Evolutionary conservation across 2,329 filamentous ascomycete genomes (phyloP).

Genomic region (Orbilia blumenaviensis): DNA sequence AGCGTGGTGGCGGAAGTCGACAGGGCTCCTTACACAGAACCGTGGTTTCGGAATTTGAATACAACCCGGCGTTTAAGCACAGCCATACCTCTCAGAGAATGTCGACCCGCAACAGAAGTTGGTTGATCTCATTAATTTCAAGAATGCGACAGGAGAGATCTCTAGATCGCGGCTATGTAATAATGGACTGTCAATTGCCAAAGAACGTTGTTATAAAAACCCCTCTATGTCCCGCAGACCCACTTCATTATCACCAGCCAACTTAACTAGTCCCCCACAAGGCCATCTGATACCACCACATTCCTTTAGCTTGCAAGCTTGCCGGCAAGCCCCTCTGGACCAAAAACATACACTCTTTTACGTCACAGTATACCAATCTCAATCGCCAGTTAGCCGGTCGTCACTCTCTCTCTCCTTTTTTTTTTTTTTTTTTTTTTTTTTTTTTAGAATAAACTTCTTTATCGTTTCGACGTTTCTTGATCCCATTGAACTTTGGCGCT

Average conservation of each 20-base stretch:
- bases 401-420: neutral
- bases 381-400: neutral
- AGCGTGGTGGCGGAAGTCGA: neutral
- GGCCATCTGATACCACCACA: neutral
- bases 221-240: neutral
- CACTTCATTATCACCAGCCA: slow-evolving; percentile 8
- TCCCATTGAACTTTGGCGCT: neutral
- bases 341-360: neutral
- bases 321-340: neutral
- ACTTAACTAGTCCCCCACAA: neutral
- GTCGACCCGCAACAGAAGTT: slow-evolving; percentile 25
- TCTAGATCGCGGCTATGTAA: slow-evolving; percentile 14
- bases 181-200: neutral
- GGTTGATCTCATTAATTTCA: neutral
- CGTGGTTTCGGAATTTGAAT: slow-evolving; percentile 14
- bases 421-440: neutral
- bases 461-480: neutral
- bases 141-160: slow-evolving; percentile 5
- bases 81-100: neutral
- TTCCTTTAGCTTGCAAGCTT: slow-evolving; percentile 8
- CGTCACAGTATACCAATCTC: no score
- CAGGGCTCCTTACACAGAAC: slow-evolving; percentile 5
- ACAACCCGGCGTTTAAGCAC: slow-evolving; percentile 1
- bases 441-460: neutral
- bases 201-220: slow-evolving; percentile 1